A percentile compares a stretch with the other conserved stretches of the same genome.
Evolutionary conservation across 139 green algal genomes (phyloP).

Genomic region (Coccomyxa sp.): DNA sequence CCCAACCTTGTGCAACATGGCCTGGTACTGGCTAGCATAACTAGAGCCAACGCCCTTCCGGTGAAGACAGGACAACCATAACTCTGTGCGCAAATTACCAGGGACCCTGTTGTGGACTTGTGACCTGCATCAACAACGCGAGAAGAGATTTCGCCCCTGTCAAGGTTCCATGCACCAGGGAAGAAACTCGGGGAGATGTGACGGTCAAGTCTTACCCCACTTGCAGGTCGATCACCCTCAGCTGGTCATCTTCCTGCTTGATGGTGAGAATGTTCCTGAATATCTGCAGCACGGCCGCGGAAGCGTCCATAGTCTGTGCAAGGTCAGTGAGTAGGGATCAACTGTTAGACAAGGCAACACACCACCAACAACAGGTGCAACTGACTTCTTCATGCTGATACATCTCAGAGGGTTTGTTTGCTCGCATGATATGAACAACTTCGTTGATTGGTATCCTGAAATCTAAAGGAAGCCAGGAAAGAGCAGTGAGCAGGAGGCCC

Average conservation of each 20-base stretch:
- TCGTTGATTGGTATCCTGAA: too few relatives aligned
- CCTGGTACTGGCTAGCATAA: constrained; percentile 16
- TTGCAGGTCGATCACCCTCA: constrained; percentile 37
- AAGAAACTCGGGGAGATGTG: too few relatives aligned
- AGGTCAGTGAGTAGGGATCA: too few relatives aligned
- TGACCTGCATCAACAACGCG: constrained; percentile 13
- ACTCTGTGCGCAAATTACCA: constrained; percentile 38
- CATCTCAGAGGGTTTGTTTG: too few relatives aligned
- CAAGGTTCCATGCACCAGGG: too few relatives aligned
- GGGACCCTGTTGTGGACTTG: constrained; percentile 14
- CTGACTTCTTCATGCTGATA: too few relatives aligned
- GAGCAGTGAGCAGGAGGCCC: too few relatives aligned
- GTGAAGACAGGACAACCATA: constrained; percentile 44
- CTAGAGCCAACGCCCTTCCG: constrained; percentile 22
- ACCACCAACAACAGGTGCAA: too few relatives aligned
- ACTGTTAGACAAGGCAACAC: too few relatives aligned
- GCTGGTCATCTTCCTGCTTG: constrained; percentile 30
- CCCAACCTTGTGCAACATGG: constrained; percentile 8
- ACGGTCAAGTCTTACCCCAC: constrained; percentile 17
- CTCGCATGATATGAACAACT: too few relatives aligned
- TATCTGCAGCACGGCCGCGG: neutral
- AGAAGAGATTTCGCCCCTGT: too few relatives aligned
- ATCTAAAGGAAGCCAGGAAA: too few relatives aligned
- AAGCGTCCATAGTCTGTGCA: neutral
- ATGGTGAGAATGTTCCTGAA: neutral